Base-by-base conservation (phyloP, 768 basidiomycete genomes). In the Rhodotorula taiwanensis region DNA sequence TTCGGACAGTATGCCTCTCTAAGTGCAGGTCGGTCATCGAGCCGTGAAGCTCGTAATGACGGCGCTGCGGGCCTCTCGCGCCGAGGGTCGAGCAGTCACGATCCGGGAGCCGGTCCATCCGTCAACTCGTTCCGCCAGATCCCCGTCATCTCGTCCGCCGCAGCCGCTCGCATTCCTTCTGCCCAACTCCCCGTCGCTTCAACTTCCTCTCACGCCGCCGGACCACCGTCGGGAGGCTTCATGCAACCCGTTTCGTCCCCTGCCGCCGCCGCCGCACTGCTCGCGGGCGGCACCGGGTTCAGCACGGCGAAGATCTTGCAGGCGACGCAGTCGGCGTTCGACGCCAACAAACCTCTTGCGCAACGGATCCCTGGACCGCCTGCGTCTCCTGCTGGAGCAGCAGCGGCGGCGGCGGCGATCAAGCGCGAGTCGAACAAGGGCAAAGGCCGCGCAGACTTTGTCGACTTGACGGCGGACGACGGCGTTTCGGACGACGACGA, bases 71-170 rank as follows among this genome's bases (percentile, higher is more conserved):
- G n/a, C n/a, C n/a, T n/a, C n/a, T n/a, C n/a, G n/a, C n/a, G n/a
- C n/a, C 42, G n/a, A 11, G 20, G 2, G n/a, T 13, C 3, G 44
- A 11, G 44, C 6, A 23, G 20, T 23, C 7, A 18, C 9, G 42
- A 23, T 3, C 42, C n/a, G 25, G 15, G 13, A 7, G 44, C 25
- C 25, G 28, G 25, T 5, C 45, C 45, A 9, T 10, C 23, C 25
- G 47, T 7, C 14, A 0, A 36, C 43, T 39, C 60, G 0, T 31
- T 54, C 21, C 59, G 60, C 28, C 55, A 60, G 16, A 50, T 66
- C 20, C 65, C 65, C 31, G 52, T 66, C 56, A 66, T 66, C 30
- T 62, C 56, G 14, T 61, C 65, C 15, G 65, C 52, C 15, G 9
- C 33, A 0, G 25, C 23, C 48, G 60, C 60, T 1, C 51, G 65